Percentiles rank a stretch among this genome's conserved stretches.
Evolutionary conservation across 441 rosid species (phyloP).

Genomic region (Arabidopsis lyrata): DNA sequence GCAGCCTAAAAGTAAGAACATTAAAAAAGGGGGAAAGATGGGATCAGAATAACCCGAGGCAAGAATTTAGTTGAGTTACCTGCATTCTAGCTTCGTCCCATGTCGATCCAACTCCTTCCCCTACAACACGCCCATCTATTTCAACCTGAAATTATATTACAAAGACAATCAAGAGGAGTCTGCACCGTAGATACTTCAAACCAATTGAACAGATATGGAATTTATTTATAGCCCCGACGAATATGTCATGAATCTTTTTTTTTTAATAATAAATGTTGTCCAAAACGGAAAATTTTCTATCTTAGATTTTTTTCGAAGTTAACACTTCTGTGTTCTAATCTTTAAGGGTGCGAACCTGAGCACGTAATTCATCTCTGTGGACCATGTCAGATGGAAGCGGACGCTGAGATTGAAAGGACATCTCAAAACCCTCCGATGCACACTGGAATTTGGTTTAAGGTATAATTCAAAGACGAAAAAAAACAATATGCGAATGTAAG

Average conservation of each 20-base stretch:
- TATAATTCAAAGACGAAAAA: slow-evolving; percentile 40
- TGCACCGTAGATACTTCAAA: slow-evolving; percentile 24
- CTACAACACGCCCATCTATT: slow-evolving; percentile 88
- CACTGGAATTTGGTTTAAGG: slow-evolving; percentile 60
- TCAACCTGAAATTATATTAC: slow-evolving; percentile 68
- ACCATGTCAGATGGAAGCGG: slow-evolving; percentile 56
- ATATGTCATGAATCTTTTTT: slow-evolving; percentile 7
- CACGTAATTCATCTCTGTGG: slow-evolving; percentile 85
- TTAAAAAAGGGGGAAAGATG: slow-evolving; percentile 28
- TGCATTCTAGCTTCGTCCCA: slow-evolving; percentile 98
- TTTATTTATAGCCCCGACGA: slow-evolving; percentile 11
- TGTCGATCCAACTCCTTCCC: slow-evolving; percentile 84
- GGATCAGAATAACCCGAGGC: slow-evolving; percentile 16
- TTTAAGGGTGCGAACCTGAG: slow-evolving; percentile 64
- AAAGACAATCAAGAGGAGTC: slow-evolving; percentile 18
- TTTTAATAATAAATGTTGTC: neutral
- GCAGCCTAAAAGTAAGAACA: slow-evolving; percentile 70
- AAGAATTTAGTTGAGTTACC: slow-evolving; percentile 50
- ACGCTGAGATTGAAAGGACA: slow-evolving; percentile 71
- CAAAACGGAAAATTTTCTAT: neutral
- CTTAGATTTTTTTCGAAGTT: neutral
- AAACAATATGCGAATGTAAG: slow-evolving; percentile 21
- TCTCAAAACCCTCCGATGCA: slow-evolving; percentile 76
- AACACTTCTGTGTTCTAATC: slow-evolving; percentile 2
- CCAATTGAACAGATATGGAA: slow-evolving; percentile 14